phyloP scores from a whole-genome alignment of 2,329 filamentous ascomycete species.

The Colletotrichum costaricense region DNA sequence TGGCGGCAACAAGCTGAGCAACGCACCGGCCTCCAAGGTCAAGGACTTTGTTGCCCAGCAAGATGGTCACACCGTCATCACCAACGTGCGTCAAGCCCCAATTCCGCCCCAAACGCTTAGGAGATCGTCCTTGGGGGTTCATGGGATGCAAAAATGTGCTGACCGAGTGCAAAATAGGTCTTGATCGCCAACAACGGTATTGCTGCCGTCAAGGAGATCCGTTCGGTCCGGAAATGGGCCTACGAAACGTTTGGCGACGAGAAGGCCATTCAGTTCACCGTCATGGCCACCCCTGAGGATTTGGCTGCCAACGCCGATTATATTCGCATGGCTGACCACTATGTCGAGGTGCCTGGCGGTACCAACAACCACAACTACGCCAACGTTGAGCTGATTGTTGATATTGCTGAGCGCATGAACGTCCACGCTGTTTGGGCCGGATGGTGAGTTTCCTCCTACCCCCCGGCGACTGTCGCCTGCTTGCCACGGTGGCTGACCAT shows the following conservation, averaged over 20 bases:
- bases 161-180: slow-evolving; percentile 67
- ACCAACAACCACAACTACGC: slow-evolving; percentile 99
- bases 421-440: slow-evolving; percentile 99
- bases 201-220: slow-evolving; percentile 98
- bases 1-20: slow-evolving; percentile 88
- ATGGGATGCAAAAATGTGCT: slow-evolving; percentile 12
- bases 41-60: slow-evolving; percentile 95
- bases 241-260: slow-evolving; percentile 99
- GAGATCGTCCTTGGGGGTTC: not conserved
- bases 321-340: slow-evolving; percentile 99
- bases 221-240: slow-evolving; percentile 99
- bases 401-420: slow-evolving; percentile 97
- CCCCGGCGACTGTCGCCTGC: not conserved
- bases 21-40: slow-evolving; percentile 85
- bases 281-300: slow-evolving; percentile 99
- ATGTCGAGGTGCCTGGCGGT: slow-evolving; percentile 97
- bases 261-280: slow-evolving; percentile 97
- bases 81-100: slow-evolving; percentile 75
- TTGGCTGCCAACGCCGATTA: slow-evolving; percentile 97
- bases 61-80: slow-evolving; percentile 97
- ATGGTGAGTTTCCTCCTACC: slow-evolving; percentile 72
- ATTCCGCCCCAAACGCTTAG: not conserved
- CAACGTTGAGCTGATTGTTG: slow-evolving; percentile 98
- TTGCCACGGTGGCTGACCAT: slow-evolving; percentile 27
- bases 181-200: slow-evolving; percentile 99